Conservation (phyloP, 495 filamentous ascomycete species). For the Penicillium lividum region DNA sequence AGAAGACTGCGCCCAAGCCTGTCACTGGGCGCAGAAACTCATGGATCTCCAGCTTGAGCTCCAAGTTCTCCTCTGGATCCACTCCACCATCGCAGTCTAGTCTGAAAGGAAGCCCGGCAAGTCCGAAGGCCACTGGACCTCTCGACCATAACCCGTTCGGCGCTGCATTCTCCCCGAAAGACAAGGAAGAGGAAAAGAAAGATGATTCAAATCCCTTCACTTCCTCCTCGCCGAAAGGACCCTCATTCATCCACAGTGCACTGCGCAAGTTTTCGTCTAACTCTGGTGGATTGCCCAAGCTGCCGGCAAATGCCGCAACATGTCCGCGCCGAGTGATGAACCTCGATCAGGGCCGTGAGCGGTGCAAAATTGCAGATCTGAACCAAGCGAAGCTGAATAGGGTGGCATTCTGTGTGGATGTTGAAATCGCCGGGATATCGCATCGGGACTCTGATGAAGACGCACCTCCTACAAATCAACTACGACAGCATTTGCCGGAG, state of each 20-base stretch:
- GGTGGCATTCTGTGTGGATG: slow-evolving; percentile 95
- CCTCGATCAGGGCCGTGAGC: slow-evolving; percentile 73
- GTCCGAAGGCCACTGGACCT: slow-evolving; percentile 48
- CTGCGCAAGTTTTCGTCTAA: slow-evolving; percentile 78
- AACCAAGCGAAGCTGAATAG: slow-evolving; percentile 77
- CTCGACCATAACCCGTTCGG: slow-evolving; percentile 50
- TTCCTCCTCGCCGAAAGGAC: slow-evolving; percentile 66
- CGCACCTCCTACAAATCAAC: slow-evolving; percentile 31
- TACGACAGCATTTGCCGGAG: slow-evolving; percentile 30
- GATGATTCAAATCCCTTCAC: slow-evolving; percentile 60
- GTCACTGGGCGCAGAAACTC: slow-evolving; percentile 64
- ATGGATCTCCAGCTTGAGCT: slow-evolving; percentile 91
- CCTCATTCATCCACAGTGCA: slow-evolving; percentile 78
- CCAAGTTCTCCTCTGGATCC: slow-evolving; percentile 81
- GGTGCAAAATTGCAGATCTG: slow-evolving; percentile 77
- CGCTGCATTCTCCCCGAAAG: slow-evolving; percentile 57
- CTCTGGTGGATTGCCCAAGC: slow-evolving; percentile 50
- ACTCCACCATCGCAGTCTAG: slow-evolving; percentile 47
- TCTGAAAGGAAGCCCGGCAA: slow-evolving; percentile 39
- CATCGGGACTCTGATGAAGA: slow-evolving; percentile 45
- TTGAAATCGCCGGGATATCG: slow-evolving; percentile 83
- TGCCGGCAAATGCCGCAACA: slow-evolving; percentile 50
- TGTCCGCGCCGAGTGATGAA: slow-evolving; percentile 84
- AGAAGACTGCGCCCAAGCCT: slow-evolving; percentile 42
- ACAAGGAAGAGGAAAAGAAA: slow-evolving; percentile 54